Conservation (phyloP, 2,329 filamentous ascomycete genomes). For the Exophiala dermatitidis region DNA sequence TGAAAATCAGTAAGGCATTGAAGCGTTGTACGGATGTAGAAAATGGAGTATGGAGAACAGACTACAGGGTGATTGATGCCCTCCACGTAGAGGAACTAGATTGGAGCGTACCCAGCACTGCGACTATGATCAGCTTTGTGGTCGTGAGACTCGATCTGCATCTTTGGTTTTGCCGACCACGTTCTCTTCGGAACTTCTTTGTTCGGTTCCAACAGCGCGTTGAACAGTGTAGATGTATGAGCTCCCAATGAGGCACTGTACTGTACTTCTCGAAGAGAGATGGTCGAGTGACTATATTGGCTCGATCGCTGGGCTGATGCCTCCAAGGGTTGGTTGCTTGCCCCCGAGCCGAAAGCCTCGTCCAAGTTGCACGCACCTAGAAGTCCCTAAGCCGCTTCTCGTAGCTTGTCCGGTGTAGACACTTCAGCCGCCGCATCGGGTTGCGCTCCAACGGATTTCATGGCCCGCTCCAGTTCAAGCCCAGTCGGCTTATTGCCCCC, state of each 20-base stretch:
- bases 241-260: no score
- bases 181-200: neutral
- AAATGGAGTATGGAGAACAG: neutral
- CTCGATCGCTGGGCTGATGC: no score
- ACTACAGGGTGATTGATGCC: neutral
- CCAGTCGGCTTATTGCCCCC: slow-evolving; percentile 6
- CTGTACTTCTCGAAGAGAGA: no score
- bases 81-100: neutral
- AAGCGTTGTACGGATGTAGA: no score
- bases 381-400: neutral
- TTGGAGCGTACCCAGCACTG: neutral
- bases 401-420: neutral
- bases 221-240: no score
- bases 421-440: neutral
- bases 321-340: no score
- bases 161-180: neutral
- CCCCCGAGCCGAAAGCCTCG: neutral
- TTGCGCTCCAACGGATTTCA: neutral
- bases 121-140: neutral
- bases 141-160: neutral
- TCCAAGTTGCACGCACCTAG: neutral
- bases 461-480: neutral
- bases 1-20: no score
- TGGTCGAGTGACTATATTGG: no score
- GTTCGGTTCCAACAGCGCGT: neutral